Conservation (phyloP, 495 filamentous ascomycete genomes). For the Physcia stellaris region DNA sequence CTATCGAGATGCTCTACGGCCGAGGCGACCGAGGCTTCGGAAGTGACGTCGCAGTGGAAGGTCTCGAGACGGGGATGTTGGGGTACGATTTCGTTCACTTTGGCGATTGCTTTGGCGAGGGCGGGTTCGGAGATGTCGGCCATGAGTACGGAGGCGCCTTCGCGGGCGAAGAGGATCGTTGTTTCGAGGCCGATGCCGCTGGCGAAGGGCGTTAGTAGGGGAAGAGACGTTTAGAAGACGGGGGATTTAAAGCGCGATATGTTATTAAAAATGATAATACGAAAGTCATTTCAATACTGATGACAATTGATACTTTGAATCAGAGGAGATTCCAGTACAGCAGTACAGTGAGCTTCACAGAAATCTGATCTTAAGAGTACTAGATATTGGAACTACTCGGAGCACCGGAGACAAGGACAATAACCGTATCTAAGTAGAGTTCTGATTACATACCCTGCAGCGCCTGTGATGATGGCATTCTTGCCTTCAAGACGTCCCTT, state of each 20-base stretch:
- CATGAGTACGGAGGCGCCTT: conserved; percentile 80
- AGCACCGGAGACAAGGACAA: no score
- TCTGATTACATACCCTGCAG: conserved; percentile 79
- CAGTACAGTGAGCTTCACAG: background rate
- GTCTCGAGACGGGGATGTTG: conserved; percentile 45
- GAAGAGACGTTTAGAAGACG: background rate
- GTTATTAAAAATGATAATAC: background rate
- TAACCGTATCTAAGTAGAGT: no score
- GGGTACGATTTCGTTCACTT: conserved; percentile 55
- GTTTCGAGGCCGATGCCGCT: conserved; percentile 97
- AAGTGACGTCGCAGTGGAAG: conserved; percentile 48
- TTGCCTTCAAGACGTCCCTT: conserved; percentile 76
- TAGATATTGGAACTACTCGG: background rate
- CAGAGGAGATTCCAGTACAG: background rate
- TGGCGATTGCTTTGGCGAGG: conserved; percentile 51
- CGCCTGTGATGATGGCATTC: conserved; percentile 88
- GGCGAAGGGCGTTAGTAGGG: background rate
- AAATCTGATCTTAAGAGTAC: background rate
- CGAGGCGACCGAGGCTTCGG: conserved; percentile 60
- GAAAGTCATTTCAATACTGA: background rate
- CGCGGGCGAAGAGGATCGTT: conserved; percentile 75
- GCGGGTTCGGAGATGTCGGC: conserved; percentile 66
- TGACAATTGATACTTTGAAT: background rate
- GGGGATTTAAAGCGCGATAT: background rate
- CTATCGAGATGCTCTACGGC: conserved; percentile 56